Evolutionary conservation across 106 monocot species (phyloP), one percentile per base, ranked within the genome.

Genomic region (Narthecium ossifragum): DNA sequence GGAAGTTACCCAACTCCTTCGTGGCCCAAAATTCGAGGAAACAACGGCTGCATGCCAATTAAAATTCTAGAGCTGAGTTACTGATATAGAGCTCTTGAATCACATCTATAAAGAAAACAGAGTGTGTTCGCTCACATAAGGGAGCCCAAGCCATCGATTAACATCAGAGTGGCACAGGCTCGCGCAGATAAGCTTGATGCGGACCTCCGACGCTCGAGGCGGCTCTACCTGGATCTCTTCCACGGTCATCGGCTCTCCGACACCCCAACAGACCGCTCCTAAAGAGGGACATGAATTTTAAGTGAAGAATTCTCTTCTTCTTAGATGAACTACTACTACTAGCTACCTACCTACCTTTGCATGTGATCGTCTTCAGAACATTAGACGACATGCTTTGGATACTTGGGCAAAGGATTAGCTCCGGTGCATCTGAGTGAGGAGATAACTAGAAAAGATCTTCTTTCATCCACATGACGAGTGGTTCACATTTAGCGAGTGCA

Each of bases 241-340:
- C 12, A 57, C 14, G 0, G 1, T 57, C 17, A 57, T 1, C 4
- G 57, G 57, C 57, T 57, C 57, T n/a, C 18, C 33, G 8, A 34
- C 34, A 4, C 57, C 57, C 57, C 57, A 57, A 21, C 57, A 57
- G 36, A 57, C 57, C 12, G 57, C 57, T 34, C 57, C 57, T 57
- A n/a, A n/a, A n/a, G n/a, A n/a, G n/a, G n/a, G n/a, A n/a, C n/a
- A n/a, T n/a, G n/a, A n/a, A n/a, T n/a, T n/a, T n/a, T n/a, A n/a
- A n/a, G n/a, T n/a, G n/a, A n/a, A n/a, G n/a, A n/a, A n/a, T n/a
- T n/a, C n/a, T n/a, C n/a, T n/a, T n/a, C n/a, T n/a, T n/a, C n/a
- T n/a, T n/a, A n/a, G n/a, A n/a, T n/a, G n/a, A n/a, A n/a, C n/a
- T n/a, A n/a, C n/a, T n/a, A n/a, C n/a, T n/a, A n/a, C n/a, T n/a